Evolutionary conservation across 495 filamentous ascomycete genomes (phyloP).

Genomic region (Hypoxylon trugodes): DNA sequence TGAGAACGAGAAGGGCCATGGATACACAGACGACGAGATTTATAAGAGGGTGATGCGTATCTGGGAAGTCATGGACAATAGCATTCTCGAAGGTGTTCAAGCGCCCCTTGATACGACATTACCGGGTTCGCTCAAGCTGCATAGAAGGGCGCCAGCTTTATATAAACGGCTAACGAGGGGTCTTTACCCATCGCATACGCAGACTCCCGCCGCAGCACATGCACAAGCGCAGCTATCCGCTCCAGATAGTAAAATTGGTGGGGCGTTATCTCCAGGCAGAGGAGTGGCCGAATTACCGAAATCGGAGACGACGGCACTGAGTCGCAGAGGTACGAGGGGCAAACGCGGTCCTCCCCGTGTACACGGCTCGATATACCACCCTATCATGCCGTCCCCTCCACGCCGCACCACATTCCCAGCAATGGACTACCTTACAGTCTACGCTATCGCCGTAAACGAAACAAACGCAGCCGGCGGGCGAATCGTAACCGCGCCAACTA

Average conservation of each 20-base stretch:
- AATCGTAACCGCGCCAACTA: slow-evolving; percentile 50
- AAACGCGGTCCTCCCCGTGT: slow-evolving; percentile 39
- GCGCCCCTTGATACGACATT: slow-evolving; percentile 41
- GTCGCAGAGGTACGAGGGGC: slow-evolving; percentile 16
- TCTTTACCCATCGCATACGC: slow-evolving; percentile 40
- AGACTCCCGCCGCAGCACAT: not conserved
- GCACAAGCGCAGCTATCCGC: slow-evolving; percentile 17
- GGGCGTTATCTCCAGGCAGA: not conserved
- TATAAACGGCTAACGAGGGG: slow-evolving; percentile 46
- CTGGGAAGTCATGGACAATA: slow-evolving; percentile 51
- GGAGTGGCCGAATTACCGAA: slow-evolving; percentile 3
- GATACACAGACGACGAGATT: slow-evolving; percentile 48
- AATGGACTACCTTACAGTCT: slow-evolving; percentile 49
- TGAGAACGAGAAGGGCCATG: slow-evolving; percentile 49
- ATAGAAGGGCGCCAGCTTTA: slow-evolving; percentile 45
- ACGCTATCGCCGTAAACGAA: slow-evolving; percentile 50
- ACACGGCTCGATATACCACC: slow-evolving; percentile 45
- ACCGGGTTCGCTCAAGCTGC: slow-evolving; percentile 47
- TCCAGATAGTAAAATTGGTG: not conserved
- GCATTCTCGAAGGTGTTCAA: slow-evolving; percentile 48
- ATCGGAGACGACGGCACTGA: slow-evolving; percentile 5
- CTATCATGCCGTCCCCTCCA: slow-evolving; percentile 43
- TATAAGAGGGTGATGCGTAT: slow-evolving; percentile 44
- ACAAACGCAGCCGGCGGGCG: slow-evolving; percentile 49
- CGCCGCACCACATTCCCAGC: slow-evolving; percentile 48